Evolutionary conservation across 1,284 basidiomycete species (phyloP).

Genomic region (Flammula alnicola): DNA sequence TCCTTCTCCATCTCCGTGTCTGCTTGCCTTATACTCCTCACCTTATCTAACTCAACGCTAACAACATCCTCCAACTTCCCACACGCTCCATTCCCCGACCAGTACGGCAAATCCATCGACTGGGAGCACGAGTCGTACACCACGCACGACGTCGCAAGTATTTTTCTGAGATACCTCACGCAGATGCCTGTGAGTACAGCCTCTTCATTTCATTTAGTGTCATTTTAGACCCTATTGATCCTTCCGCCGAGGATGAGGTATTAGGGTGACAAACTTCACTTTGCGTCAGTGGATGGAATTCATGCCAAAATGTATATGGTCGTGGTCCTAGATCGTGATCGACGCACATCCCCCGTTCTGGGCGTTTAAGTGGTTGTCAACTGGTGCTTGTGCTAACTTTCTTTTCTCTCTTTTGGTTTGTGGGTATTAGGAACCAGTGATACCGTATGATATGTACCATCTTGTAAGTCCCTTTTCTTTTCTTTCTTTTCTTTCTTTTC

Average conservation of each 20-base stretch:
- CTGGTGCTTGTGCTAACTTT: conserved; percentile 18
- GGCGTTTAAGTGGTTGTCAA: too few species aligned
- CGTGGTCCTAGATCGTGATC: too few species aligned
- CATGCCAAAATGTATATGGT: neutral
- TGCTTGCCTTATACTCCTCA: too few species aligned
- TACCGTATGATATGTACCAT: conserved; percentile 88
- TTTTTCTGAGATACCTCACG: conserved; percentile 94
- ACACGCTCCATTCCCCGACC: conserved; percentile 15
- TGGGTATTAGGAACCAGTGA: conserved; percentile 88
- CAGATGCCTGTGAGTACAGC: conserved; percentile 84
- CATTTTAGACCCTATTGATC: too few species aligned
- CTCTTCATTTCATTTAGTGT: too few species aligned
- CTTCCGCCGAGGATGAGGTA: too few species aligned
- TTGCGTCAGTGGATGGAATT: neutral
- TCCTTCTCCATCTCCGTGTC: too few species aligned
- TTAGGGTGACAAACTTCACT: conserved; percentile 1
- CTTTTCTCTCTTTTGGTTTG: too few species aligned
- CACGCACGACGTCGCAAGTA: conserved; percentile 95
- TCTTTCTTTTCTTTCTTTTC: too few species aligned
- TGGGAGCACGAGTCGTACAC: conserved; percentile 89
- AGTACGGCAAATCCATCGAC: conserved; percentile 94
- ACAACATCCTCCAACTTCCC: too few species aligned
- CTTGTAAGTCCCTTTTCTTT: conserved; percentile 56
- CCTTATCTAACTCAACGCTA: too few species aligned
- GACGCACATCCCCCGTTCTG: too few species aligned